These are phyloP conservation scores for Vitis cinerea DNA, from an alignment of 164 flowering plant genomes.

Conservation along the genomic window DNA sequence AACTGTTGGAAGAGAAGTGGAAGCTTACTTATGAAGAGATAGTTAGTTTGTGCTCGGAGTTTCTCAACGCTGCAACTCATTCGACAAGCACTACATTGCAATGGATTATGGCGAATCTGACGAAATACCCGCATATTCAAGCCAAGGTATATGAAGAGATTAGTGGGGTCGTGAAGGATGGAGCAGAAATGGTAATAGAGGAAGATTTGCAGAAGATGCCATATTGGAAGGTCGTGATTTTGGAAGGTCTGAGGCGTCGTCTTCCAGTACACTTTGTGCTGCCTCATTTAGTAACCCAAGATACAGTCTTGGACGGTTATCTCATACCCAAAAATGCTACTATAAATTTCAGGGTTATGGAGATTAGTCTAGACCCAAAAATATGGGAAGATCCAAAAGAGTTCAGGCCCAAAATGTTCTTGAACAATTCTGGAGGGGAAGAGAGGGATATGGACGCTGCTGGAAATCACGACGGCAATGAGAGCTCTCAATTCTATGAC, in stretches of 20 bases:
- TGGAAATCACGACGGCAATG: too few relatives aligned
- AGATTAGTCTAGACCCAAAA: slow-evolving; percentile 14
- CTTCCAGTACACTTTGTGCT: slow-evolving; percentile 35
- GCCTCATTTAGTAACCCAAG: slow-evolving; percentile 34
- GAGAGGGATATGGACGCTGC: too few relatives aligned
- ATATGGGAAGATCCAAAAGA: slow-evolving; percentile 31
- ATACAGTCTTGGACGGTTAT: slow-evolving; percentile 21
- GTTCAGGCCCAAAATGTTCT: slow-evolving; percentile 45
- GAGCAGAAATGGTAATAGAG: slow-evolving; percentile 16
- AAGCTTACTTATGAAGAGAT: slow-evolving; percentile 21
- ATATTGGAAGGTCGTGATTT: slow-evolving; percentile 28
- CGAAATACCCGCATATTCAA: slow-evolving; percentile 14
- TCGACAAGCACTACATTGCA: slow-evolving; percentile 24
- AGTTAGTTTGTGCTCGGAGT: background rate
- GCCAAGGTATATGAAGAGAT: slow-evolving; percentile 33
- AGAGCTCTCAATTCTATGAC: too few relatives aligned
- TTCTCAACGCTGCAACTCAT: slow-evolving; percentile 28
- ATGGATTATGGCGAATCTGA: slow-evolving; percentile 15
- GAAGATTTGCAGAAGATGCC: too few relatives aligned
- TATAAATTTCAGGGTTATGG: slow-evolving; percentile 36
- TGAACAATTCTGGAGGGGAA: background rate
- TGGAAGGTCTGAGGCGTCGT: slow-evolving; percentile 40
- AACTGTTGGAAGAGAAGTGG: slow-evolving; percentile 11
- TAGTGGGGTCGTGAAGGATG: slow-evolving; percentile 3
- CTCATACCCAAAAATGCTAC: slow-evolving; percentile 26